Percentiles rank a stretch among this genome's conserved stretches.
Evolutionary conservation across 2,329 filamentous ascomycete genomes (phyloP).

Genomic region (Aspergillus floridensis): DNA sequence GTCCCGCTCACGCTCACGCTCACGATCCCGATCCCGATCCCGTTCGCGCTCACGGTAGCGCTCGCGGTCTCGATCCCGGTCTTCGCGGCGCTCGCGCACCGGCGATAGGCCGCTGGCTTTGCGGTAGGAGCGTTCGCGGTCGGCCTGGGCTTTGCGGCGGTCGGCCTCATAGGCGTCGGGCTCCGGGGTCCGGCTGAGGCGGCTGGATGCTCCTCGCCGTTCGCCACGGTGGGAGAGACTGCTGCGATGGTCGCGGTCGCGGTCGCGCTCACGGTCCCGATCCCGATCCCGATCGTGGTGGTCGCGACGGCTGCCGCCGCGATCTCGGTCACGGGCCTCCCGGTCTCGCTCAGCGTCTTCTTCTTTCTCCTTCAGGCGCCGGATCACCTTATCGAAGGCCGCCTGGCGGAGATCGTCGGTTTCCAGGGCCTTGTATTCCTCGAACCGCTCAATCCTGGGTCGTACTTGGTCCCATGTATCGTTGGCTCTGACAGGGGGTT

Average conservation of each 20-base stretch:
- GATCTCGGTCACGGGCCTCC: constrained; percentile 49
- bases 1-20: constrained; percentile 39
- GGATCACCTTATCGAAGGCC: constrained; percentile 89
- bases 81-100: constrained; percentile 37
- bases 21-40: constrained; percentile 40
- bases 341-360: constrained; percentile 69
- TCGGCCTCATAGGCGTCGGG: constrained; percentile 93
- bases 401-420: constrained; percentile 78
- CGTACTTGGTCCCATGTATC: constrained; percentile 90
- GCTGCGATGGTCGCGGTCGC: constrained; percentile 58
- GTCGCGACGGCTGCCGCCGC: constrained; percentile 52
- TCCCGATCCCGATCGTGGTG: constrained; percentile 52
- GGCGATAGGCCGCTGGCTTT: constrained; percentile 67
- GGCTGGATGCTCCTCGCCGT: constrained; percentile 43
- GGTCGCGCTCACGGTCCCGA: constrained; percentile 51
- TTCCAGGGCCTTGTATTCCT: constrained; percentile 79
- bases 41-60: constrained; percentile 40
- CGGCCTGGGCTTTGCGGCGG: constrained; percentile 85
- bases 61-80: constrained; percentile 38
- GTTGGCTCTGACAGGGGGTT: constrained; percentile 72
- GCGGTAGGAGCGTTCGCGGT: constrained; percentile 89
- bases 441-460: constrained; percentile 71
- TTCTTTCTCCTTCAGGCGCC: constrained; percentile 86
- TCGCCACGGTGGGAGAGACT: constrained; percentile 36
- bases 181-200: constrained; percentile 84